These are phyloP conservation scores for Hypholoma sublateritium DNA, from an alignment of 768 basidiomycete genomes.

Conservation along the genomic window DNA sequence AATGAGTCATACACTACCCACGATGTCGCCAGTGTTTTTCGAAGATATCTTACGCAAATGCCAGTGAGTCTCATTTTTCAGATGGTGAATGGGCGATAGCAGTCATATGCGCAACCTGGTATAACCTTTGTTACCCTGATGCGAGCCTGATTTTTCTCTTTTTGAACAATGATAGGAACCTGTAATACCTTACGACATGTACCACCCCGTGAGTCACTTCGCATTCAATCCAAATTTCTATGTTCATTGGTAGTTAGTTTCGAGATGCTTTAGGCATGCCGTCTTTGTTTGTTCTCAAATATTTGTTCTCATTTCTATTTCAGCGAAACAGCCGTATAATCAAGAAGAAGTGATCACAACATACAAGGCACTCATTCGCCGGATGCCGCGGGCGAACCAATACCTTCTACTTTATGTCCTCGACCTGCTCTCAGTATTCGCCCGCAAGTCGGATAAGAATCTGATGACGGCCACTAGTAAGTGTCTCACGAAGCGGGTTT, in stretches of 20 bases:
- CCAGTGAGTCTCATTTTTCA: constrained; percentile 60
- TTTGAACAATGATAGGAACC: constrained; percentile 63
- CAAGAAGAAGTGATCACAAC: constrained; percentile 72
- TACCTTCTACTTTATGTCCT: constrained; percentile 97
- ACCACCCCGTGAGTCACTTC: constrained; percentile 68
- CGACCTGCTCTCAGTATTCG: constrained; percentile 93
- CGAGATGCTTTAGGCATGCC: constrained; percentile 69
- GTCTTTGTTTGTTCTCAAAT: constrained; percentile 1
- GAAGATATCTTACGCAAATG: constrained; percentile 95
- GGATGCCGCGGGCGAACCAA: constrained; percentile 87
- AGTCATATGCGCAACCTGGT: too few species aligned
- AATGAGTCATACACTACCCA: constrained; percentile 86
- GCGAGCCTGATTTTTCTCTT: constrained; percentile 7
- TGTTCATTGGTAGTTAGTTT: constrained; percentile 47
- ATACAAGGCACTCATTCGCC: constrained; percentile 82
- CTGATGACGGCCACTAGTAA: constrained; percentile 93
- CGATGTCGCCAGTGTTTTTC: constrained; percentile 95
- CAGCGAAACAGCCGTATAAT: constrained; percentile 68
- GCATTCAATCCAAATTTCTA: constrained; percentile 8
- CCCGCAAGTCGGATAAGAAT: constrained; percentile 87
- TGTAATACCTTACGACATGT: constrained; percentile 89
- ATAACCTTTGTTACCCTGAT: neutral
- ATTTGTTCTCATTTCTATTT: constrained; percentile 4
- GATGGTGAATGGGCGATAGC: neutral
- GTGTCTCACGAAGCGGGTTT: constrained; percentile 26